Evolutionary conservation across 805 yeast genomes (phyloP), one percentile per base, ranked within the genome.

Genomic region (Candida anglica): DNA sequence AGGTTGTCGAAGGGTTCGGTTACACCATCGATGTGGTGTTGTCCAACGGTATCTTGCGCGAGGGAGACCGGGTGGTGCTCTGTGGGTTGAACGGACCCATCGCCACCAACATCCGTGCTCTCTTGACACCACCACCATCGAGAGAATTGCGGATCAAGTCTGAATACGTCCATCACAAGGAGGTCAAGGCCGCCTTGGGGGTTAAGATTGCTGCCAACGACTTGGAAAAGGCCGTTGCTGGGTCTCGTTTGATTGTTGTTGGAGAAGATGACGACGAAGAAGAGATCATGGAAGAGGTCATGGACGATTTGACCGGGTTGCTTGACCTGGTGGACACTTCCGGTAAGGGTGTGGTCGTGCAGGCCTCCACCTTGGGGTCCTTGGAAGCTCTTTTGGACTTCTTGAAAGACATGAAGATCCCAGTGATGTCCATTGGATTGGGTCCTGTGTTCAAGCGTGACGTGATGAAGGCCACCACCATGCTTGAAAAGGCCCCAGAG

Each of bases 41-140:
- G 46, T 87, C 97, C n/a, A 93, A 93, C 57, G 99, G 99, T 80
- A 71, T 88, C 38, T 68, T 93, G 53, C 76, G 79, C 50, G 99
- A 93, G 60, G 98, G 98, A 61, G 98, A 93, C 53, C 73, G 97
- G 43, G 77, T 93, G 36, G 96, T 93, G 3, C 72, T 93, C 41
- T 93, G 99, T 74, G 99, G 99, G 56, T 75, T 88, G 81, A 91
- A 89, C 56, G 99, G 99, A 22, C 98, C 98, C 5, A 93, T 93
- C 41, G 96, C 89, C 9, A 93, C 99, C 2, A 88, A 82, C 55
- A 88, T 93, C 41, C 77, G 99, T 56, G 99, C 99, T 1, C 71
- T 93, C 44, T 73, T 93, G 56, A 93, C 99, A 2, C 99, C 99
- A 19, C 99, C 95, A 47, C 98, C 98, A 10, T 69, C 95, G 36